These are phyloP conservation scores for Thozetella sp. DNA, from an alignment of 495 filamentous ascomycete species.

Conservation along the genomic window DNA sequence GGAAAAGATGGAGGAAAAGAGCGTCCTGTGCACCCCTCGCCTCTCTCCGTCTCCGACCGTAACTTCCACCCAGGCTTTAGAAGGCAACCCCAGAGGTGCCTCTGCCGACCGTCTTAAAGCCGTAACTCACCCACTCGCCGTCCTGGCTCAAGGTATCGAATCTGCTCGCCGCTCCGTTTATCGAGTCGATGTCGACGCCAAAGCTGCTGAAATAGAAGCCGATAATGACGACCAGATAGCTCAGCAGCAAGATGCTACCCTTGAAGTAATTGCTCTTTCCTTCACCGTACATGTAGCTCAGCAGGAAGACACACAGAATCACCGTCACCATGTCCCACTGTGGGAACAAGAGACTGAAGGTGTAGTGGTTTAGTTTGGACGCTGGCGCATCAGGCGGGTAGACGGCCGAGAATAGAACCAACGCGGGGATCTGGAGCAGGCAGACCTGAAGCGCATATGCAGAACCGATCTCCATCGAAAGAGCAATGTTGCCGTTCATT, in stretches of 20 bases:
- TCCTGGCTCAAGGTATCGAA: conserved; percentile 67
- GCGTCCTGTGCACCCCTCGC: too few relatives aligned
- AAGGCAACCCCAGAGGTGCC: conserved; percentile 33
- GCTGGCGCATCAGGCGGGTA: conserved; percentile 36
- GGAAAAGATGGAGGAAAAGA: too few relatives aligned
- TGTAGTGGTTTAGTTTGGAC: conserved; percentile 68
- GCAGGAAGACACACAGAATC: conserved; percentile 94
- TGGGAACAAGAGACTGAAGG: conserved; percentile 94
- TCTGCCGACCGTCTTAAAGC: conserved; percentile 52
- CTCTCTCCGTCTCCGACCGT: too few relatives aligned
- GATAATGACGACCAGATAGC: conserved; percentile 88
- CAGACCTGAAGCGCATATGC: conserved; percentile 97
- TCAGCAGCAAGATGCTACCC: conserved; percentile 90
- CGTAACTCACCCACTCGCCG: conserved; percentile 47
- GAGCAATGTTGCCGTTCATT: conserved; percentile 99
- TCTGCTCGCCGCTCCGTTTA: conserved; percentile 61
- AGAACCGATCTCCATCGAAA: conserved; percentile 98
- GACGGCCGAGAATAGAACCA: conserved; percentile 86
- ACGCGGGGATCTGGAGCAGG: conserved; percentile 91
- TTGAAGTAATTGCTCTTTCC: conserved; percentile 95
- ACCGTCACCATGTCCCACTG: conserved; percentile 99
- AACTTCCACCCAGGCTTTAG: too few relatives aligned
- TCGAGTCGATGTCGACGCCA: conserved; percentile 58
- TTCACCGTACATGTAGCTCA: conserved; percentile 98
- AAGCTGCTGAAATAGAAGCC: conserved; percentile 90